Evolutionary conservation across 495 filamentous ascomycete species (phyloP).

Genomic region (Aspergillus avenaceus): DNA sequence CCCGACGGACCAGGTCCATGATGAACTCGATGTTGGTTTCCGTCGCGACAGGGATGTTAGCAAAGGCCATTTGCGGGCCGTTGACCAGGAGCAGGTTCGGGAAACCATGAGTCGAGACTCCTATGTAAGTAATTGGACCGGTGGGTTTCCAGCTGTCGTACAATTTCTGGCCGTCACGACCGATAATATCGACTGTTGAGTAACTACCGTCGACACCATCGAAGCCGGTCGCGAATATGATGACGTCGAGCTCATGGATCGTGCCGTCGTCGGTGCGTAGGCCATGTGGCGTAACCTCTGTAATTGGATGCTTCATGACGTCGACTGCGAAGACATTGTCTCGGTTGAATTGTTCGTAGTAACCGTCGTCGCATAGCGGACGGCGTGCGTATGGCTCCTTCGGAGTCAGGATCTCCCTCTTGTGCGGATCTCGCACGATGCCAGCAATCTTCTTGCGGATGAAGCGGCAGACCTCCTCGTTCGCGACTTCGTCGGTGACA

Average conservation of each 20-base stretch:
- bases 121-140: conserved; percentile 37
- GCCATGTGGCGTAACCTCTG: conserved; percentile 38
- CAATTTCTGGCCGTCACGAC: conserved; percentile 24
- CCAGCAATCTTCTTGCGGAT: conserved; percentile 16
- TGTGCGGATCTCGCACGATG: conserved; percentile 17
- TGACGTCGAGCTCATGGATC: conserved; percentile 42
- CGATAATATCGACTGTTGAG: conserved; percentile 25
- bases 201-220: conserved; percentile 44
- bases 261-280: conserved; percentile 33
- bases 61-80: conserved; percentile 40
- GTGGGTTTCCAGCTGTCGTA: conserved; percentile 41
- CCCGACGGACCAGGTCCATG: conserved; percentile 3
- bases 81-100: conserved; percentile 28
- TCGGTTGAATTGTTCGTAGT: conserved; percentile 29
- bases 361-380: conserved; percentile 12
- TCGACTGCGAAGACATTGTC: conserved; percentile 15
- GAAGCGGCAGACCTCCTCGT: conserved; percentile 19
- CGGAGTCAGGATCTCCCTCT: conserved; percentile 10
- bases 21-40: conserved; percentile 36
- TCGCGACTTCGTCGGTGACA: conserved; percentile 10
- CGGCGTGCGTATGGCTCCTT: conserved; percentile 13
- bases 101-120: conserved; percentile 33
- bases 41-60: conserved; percentile 40
- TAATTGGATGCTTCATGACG: conserved; percentile 27
- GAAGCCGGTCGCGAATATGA: conserved; percentile 52